Conservation (phyloP, 257 asterid genomes). For the Ajuga chamaepitys region DNA sequence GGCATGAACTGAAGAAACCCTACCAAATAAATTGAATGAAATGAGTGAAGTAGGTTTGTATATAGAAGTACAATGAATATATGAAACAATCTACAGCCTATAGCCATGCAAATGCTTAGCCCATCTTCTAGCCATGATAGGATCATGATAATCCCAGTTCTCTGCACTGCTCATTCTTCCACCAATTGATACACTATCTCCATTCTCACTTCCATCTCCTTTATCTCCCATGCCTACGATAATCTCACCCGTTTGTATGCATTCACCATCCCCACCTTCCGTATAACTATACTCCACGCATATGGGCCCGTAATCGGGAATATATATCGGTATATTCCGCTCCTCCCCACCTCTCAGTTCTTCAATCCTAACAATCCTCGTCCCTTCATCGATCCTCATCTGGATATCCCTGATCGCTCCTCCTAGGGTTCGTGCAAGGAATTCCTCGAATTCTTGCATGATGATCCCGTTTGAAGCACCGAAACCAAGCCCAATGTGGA, state of each 20-base stretch:
- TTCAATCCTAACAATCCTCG: slow-evolving; percentile 48
- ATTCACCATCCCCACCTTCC: slow-evolving; percentile 51
- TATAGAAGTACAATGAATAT: slow-evolving; percentile 4
- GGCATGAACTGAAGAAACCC: neutral
- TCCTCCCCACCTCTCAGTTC: slow-evolving; percentile 84
- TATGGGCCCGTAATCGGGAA: slow-evolving; percentile 34
- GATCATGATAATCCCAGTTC: slow-evolving; percentile 76
- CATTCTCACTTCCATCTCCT: slow-evolving; percentile 31
- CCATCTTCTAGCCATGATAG: slow-evolving; percentile 98
- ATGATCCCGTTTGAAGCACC: slow-evolving; percentile 54
- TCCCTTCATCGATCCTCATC: slow-evolving; percentile 52
- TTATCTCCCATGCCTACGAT: slow-evolving; percentile 38
- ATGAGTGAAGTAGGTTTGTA: neutral
- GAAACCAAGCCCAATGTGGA: slow-evolving; percentile 61
- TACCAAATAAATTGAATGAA: slow-evolving; percentile 11
- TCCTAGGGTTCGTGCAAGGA: slow-evolving; percentile 60
- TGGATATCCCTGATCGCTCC: slow-evolving; percentile 62
- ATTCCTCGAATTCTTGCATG: slow-evolving; percentile 82
- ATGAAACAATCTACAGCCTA: slow-evolving; percentile 32
- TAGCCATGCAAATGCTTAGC: slow-evolving; percentile 88
- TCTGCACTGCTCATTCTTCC: slow-evolving; percentile 72
- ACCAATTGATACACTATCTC: slow-evolving; percentile 19
- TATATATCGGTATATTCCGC: slow-evolving; percentile 55
- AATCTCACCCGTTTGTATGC: slow-evolving; percentile 46
- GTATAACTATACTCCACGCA: slow-evolving; percentile 64